These are phyloP conservation scores for Lactarius sp. DNA, from an alignment of 768 basidiomycete species.

Conservation along the genomic window DNA sequence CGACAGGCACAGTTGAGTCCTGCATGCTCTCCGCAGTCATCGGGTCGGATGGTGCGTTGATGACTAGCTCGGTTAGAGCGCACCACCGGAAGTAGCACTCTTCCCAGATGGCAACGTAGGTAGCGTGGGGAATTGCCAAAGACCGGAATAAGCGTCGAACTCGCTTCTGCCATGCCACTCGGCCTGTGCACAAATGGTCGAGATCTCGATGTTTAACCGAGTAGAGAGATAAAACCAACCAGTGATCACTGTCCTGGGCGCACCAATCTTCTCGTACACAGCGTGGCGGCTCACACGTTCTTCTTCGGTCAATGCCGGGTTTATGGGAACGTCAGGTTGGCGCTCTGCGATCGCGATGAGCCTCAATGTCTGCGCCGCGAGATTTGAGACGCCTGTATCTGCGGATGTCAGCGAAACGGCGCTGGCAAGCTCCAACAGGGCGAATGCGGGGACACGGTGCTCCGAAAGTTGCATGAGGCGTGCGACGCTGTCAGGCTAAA, in stretches of 20 bases:
- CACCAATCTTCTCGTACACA: slow-evolving; percentile 75
- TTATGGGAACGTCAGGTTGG: slow-evolving; percentile 51
- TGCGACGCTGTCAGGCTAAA: slow-evolving; percentile 35
- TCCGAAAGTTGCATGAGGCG: slow-evolving; percentile 47
- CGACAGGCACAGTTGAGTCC: slow-evolving; percentile 30
- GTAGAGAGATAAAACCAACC: slow-evolving; percentile 39
- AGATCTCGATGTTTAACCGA: not conserved
- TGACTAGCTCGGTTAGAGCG: slow-evolving; percentile 54
- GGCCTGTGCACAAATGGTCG: slow-evolving; percentile 43
- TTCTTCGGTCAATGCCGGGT: slow-evolving; percentile 49
- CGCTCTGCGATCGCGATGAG: slow-evolving; percentile 64
- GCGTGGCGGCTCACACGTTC: slow-evolving; percentile 64
- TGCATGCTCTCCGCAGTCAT: slow-evolving; percentile 31
- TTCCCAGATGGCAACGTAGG: slow-evolving; percentile 77
- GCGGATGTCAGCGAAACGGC: slow-evolving; percentile 67
- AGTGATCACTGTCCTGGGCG: slow-evolving; percentile 62
- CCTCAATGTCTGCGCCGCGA: slow-evolving; percentile 66
- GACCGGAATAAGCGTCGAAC: slow-evolving; percentile 65
- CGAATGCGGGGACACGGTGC: slow-evolving; percentile 57
- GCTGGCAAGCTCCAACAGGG: slow-evolving; percentile 66
- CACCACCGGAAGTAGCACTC: slow-evolving; percentile 79
- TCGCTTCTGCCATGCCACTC: slow-evolving; percentile 75
- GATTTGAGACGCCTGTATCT: slow-evolving; percentile 58
- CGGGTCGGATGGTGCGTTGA: slow-evolving; percentile 34
- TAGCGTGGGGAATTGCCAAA: slow-evolving; percentile 56